Evolutionary conservation across 495 filamentous ascomycete genomes (phyloP), one percentile per base, ranked within the genome.

Genomic region (Aspergillus coremiiformis): DNA sequence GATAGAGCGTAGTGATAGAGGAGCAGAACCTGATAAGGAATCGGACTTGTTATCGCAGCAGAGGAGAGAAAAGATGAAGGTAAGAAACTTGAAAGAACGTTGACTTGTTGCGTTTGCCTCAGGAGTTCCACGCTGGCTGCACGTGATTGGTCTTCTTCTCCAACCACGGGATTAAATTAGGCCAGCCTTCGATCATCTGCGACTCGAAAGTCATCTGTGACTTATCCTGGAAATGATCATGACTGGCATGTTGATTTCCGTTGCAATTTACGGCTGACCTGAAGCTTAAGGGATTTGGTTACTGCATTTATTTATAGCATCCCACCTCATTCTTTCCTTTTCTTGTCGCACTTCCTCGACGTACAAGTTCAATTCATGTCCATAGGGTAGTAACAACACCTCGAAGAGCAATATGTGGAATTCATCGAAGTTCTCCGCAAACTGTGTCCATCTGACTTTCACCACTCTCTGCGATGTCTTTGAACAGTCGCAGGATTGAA

Each of bases 401-500:
- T 27, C 11, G 32, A 35, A n/a, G 4, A 12, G 32, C 32, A 35
- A 14, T 3, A 35, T 35, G 32, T 35, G 32, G 12, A 3, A 5
- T 1, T 4, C 32, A 35, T 35, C 32, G n/a, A n/a, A n/a, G n/a
- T 12, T 35, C n/a, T 14, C 32, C 2, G 29, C 11, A 35, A 10
- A n/a, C 32, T 12, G 5, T 35, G 32, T 35, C 32, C 12, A 35
- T 35, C n/a, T 35, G 8, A 35, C n/a, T 12, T 35, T 3, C 10
- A 14, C 12, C 27, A 48, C n/a, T n/a, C n/a, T 21, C 42, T 47
- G 49, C 23, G 8, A 69, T 65, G 63, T 44, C 61, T 54, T 21
- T 49, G 7, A 54, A 58, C 43, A 56, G 56, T 35, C 27, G 64
- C 47, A 66, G 58, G 14, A 95, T 97, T 49, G 73, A 76, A 52